phyloP scores from a whole-genome alignment of 2,329 filamentous ascomycete genomes.

The Fusarium sacchari region DNA sequence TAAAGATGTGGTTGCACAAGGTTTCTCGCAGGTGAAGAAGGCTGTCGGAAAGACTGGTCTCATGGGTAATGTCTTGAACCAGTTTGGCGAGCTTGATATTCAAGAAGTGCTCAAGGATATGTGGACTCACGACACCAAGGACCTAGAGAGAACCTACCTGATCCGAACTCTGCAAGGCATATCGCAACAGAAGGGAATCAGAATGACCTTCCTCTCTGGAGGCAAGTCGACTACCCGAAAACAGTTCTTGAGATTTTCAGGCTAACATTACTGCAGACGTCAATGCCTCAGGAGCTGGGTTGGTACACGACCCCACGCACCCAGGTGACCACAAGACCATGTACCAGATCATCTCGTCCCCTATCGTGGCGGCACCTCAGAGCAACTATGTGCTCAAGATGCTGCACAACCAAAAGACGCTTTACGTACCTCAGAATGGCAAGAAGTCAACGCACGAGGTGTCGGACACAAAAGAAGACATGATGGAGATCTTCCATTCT shows the following conservation, averaged over 20 bases:
- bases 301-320: constrained; percentile 92
- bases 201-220: constrained; percentile 97
- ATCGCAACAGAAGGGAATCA: constrained; percentile 90
- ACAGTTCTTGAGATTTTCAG: constrained; percentile 2
- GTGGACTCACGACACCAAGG: constrained; percentile 99
- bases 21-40: constrained; percentile 95
- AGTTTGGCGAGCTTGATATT: constrained; percentile 95
- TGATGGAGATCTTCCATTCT: constrained; percentile 99
- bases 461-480: constrained; percentile 97
- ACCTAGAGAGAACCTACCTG: constrained; percentile 94
- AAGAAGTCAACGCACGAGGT: constrained; percentile 77
- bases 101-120: constrained; percentile 94
- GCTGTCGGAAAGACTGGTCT: constrained; percentile 94
- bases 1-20: constrained; percentile 90
- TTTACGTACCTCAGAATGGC: constrained; percentile 92
- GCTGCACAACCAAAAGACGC: constrained; percentile 91
- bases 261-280: constrained; percentile 66
- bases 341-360: constrained; percentile 96
- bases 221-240: constrained; percentile 58
- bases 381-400: constrained; percentile 89
- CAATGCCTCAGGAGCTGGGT: constrained; percentile 88
- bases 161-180: constrained; percentile 97
- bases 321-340: constrained; percentile 97
- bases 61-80: constrained; percentile 95
- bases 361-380: constrained; percentile 90